Evolutionary conservation across 768 basidiomycete species (phyloP).

Genomic region (Russula sp.): DNA sequence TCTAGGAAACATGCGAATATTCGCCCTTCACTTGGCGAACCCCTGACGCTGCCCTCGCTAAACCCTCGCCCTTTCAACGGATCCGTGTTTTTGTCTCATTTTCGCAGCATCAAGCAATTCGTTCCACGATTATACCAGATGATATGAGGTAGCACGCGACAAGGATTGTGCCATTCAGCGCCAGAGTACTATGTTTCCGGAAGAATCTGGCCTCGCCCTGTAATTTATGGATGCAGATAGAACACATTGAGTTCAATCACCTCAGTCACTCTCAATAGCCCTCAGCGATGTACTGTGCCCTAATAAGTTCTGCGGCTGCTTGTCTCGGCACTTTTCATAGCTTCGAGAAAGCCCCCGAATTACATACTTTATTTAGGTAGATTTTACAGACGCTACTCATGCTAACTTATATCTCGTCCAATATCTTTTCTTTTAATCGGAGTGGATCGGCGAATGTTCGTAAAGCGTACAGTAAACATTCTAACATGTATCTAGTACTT

Average conservation of each 20-base stretch:
- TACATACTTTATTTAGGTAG: too few relatives aligned
- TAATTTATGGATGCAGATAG: background rate
- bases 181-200: conserved; percentile 51
- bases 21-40: conserved; percentile 61
- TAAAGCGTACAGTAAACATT: too few relatives aligned
- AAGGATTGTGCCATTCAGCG: conserved; percentile 76
- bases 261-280: conserved; percentile 78
- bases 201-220: conserved; percentile 31
- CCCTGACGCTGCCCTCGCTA: conserved; percentile 67
- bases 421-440: too few relatives aligned
- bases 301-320: too few relatives aligned
- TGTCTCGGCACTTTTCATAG: too few relatives aligned
- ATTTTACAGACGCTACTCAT: too few relatives aligned
- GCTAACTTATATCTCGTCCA: too few relatives aligned
- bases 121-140: conserved; percentile 90
- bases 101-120: conserved; percentile 61
- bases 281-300: conserved; percentile 70
- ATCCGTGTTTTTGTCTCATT: conserved; percentile 61
- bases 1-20: conserved; percentile 68
- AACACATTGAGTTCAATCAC: conserved; percentile 43
- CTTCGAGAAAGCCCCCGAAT: too few relatives aligned
- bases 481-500: too few relatives aligned
- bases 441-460: too few relatives aligned
- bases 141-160: conserved; percentile 88
- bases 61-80: conserved; percentile 42